These are phyloP conservation scores for Picea mariana DNA, from an alignment of 83 land plant genomes.

Conservation along the genomic window DNA sequence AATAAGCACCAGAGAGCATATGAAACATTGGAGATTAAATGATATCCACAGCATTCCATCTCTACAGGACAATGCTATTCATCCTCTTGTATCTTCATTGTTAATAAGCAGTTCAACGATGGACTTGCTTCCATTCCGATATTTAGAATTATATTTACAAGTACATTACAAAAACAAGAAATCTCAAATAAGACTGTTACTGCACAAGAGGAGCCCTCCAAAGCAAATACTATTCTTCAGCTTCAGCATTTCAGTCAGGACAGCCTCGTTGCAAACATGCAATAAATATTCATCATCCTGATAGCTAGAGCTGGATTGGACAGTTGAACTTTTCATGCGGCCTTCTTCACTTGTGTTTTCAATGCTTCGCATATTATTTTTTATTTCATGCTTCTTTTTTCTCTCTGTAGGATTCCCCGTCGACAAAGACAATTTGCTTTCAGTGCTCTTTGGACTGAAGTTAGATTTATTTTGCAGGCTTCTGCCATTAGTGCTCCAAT, in stretches of 20 bases:
- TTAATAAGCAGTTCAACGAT: not conserved
- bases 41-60: not conserved
- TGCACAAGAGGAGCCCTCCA: constrained; percentile 11
- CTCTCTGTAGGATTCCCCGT: not conserved
- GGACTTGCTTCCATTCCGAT: not conserved
- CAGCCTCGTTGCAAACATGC: constrained; percentile 5
- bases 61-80: not conserved
- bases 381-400: not conserved
- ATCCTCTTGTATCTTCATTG: not conserved
- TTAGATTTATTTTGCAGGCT: constrained; percentile 8
- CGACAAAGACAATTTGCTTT: constrained; percentile 3
- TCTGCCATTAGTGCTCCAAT: not conserved
- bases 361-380: not conserved
- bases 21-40: no score
- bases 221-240: not conserved
- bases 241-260: constrained; percentile 7
- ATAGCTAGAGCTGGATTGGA: not conserved
- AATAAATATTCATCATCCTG: constrained; percentile 9
- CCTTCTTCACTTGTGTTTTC: not conserved
- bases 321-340: not conserved
- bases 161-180: not conserved
- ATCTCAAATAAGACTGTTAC: not conserved
- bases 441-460: not conserved
- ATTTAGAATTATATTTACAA: not conserved
- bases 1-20: no score